These are phyloP conservation scores for Phytophthora chlamydospora DNA, from an alignment of 352 stramenopile genomes.

Conservation along the genomic window DNA sequence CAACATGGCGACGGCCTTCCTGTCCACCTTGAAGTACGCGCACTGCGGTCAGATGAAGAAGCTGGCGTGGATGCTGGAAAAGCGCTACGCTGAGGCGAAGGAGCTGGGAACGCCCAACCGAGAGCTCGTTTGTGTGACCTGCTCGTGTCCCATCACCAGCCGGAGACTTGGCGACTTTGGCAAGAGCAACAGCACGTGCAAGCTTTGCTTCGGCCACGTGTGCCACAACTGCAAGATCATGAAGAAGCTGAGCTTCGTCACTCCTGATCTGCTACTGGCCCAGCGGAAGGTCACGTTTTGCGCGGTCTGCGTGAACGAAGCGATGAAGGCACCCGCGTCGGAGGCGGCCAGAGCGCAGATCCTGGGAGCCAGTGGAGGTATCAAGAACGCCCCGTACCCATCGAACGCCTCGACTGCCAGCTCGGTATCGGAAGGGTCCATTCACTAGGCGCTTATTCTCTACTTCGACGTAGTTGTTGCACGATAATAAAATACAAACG, in stretches of 20 bases:
- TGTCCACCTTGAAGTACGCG: conserved; percentile 42
- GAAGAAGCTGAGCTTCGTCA: conserved; percentile 49
- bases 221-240: conserved; percentile 42
- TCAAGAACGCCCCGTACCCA: conserved; percentile 21
- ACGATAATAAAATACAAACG: neutral
- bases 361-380: conserved; percentile 4
- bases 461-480: too few species aligned
- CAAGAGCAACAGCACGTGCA: conserved; percentile 41
- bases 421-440: conserved; percentile 26
- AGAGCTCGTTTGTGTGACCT: conserved; percentile 40
- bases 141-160: conserved; percentile 24
- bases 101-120: conserved; percentile 35
- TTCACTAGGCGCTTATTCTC: conserved; percentile 6
- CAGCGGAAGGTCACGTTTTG: conserved; percentile 47
- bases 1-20: conserved; percentile 36
- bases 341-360: conserved; percentile 37
- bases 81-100: conserved; percentile 35
- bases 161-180: conserved; percentile 32
- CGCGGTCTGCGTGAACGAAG: conserved; percentile 37
- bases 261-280: conserved; percentile 34
- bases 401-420: conserved; percentile 31
- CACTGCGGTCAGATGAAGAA: conserved; percentile 58
- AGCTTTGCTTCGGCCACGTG: conserved; percentile 39
- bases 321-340: conserved; percentile 27
- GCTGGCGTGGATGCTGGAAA: conserved; percentile 44